Base-by-base conservation (phyloP, 345 rosid species). In the Lepidium sativum region DNA sequence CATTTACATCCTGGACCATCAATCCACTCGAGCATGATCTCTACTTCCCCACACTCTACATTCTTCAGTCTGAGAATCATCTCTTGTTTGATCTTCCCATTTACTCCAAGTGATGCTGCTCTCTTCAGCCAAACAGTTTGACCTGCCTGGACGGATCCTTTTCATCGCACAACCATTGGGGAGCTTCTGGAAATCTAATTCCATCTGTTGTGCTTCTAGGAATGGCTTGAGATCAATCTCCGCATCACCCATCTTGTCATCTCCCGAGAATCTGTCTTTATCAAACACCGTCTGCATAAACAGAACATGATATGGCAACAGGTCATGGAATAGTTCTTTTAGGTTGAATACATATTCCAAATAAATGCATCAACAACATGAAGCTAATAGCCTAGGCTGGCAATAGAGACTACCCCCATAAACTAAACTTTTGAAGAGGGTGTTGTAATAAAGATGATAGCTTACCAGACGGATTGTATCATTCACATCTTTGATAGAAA, bases 171-270 rank as follows among this genome's bases (percentile, higher is more conserved):
- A 80, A 6, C 89, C 94, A 14, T 62, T 80, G 2, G 91, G 88
- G 18, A 94, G 80, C 23, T 74, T 78, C 33, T 53, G 52, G 20
- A 74, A 68, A 54, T 74, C 73, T 56, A 88, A 51, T 14, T 76
- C 72, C 91, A 80, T 81, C 67, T 57, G 72, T 15, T 77, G 60
- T 13, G 87, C 80, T 63, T 80, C 89, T 21, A 86, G 14, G 57
- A 73, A 94, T 0, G 89, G 76, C 68, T 69, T 73, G 9, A 88
- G 33, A 48, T 81, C 90, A 39, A 91, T 76, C 39, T 82, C 83
- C 18, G 87, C 95, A 7, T 87, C 86, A n/a, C 96, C 96, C 96
- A 88, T 83, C 64, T 73, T 67, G 74, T 94, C 99, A 60, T 94
- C 99, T 40, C 70, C 78, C 1, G 83, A 74, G 34, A 94, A 66